Percentiles rank a stretch among this genome's conserved stretches.
Conservation (phyloP, 2,329 filamentous ascomycete species). For the Beauveria caledonica region DNA sequence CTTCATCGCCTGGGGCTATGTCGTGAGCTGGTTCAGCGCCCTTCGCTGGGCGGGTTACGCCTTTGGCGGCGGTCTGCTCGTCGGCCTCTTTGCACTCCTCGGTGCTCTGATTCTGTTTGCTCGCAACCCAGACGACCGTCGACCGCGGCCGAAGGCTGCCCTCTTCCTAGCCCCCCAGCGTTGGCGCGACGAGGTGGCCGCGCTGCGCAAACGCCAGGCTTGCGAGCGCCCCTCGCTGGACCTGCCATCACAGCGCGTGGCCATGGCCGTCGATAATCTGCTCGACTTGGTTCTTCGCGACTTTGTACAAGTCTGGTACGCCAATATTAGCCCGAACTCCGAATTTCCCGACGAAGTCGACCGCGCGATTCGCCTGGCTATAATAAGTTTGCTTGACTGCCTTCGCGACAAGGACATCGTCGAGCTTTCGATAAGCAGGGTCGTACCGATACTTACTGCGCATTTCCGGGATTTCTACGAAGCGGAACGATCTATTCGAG, state of each 20-base stretch:
- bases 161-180: conserved; percentile 53
- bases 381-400: conserved; percentile 63
- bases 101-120: conserved; percentile 47
- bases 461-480: conserved; percentile 89
- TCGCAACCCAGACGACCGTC: conserved; percentile 36
- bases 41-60: conserved; percentile 82
- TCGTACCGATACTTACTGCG: conserved; percentile 80
- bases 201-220: conserved; percentile 54
- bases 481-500: conserved; percentile 78
- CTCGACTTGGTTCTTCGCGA: conserved; percentile 71
- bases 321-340: conserved; percentile 70
- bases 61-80: conserved; percentile 60
- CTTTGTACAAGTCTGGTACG: conserved; percentile 86
- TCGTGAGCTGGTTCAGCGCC: conserved; percentile 72
- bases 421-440: conserved; percentile 68
- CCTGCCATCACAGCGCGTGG: conserved; percentile 67
- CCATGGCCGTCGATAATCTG: conserved; percentile 69
- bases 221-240: conserved; percentile 67
- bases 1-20: conserved; percentile 83
- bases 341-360: conserved; percentile 84
- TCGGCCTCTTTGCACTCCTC: conserved; percentile 41
- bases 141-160: conserved; percentile 34
- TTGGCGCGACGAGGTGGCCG: conserved; percentile 65
- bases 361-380: conserved; percentile 62
- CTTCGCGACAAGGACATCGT: conserved; percentile 73